phyloP scores from a whole-genome alignment of 2,329 filamentous ascomycete genomes.

The Taxawa tesnikishii region DNA sequence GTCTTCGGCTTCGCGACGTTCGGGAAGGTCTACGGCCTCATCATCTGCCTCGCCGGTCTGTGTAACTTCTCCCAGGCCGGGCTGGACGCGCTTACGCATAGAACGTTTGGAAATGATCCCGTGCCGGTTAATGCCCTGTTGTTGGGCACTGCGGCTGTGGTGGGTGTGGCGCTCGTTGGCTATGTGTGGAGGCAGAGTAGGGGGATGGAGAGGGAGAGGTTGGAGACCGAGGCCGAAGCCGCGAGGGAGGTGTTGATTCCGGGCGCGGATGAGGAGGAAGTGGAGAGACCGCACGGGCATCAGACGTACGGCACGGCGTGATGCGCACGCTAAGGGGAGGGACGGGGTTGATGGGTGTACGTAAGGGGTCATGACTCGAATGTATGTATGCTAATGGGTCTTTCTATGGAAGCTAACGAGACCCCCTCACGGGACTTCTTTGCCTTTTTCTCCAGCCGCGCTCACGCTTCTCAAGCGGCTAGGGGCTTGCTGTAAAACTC shows the following conservation, averaged over 20 bases:
- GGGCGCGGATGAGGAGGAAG: constrained; percentile 14
- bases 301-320: constrained; percentile 16
- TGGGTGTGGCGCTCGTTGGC: constrained; percentile 53
- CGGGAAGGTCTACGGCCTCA: constrained; percentile 83
- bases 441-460: too few relatives aligned
- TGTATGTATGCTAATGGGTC: too few relatives aligned
- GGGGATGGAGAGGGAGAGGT: constrained; percentile 25
- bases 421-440: too few relatives aligned
- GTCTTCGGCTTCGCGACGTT: constrained; percentile 89
- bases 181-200: constrained; percentile 49
- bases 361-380: too few relatives aligned
- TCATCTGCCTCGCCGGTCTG: constrained; percentile 75
- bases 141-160: constrained; percentile 45
- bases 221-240: constrained; percentile 32
- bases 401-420: too few relatives aligned
- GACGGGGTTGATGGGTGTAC: too few relatives aligned
- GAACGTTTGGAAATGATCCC: constrained; percentile 58
- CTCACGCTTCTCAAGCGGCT: too few relatives aligned
- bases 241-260: constrained; percentile 27
- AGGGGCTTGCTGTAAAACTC: too few relatives aligned
- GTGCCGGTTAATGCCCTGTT: constrained; percentile 65
- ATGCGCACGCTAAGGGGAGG: too few relatives aligned
- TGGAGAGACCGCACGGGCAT: constrained; percentile 16
- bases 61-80: constrained; percentile 75
- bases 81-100: constrained; percentile 66